phyloP scores from a whole-genome alignment of 495 filamentous ascomycete species.

The Filosporella fistucella region DNA sequence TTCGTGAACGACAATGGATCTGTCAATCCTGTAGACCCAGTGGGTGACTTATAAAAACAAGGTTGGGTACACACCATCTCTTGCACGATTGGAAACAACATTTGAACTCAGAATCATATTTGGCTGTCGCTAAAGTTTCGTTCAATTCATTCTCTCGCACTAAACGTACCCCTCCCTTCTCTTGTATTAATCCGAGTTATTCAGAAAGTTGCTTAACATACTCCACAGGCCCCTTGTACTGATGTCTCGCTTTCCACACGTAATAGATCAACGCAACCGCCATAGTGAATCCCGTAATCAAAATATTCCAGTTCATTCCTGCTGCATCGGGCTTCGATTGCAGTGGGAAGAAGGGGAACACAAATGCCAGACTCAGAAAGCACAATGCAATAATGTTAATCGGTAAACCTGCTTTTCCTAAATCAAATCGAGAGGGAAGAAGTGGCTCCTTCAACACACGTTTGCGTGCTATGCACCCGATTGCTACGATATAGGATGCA shows the following conservation, averaged over 20 bases:
- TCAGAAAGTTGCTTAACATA: conserved; percentile 1
- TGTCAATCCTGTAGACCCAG: too few relatives aligned
- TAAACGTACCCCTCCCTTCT: too few relatives aligned
- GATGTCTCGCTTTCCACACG: conserved; percentile 32
- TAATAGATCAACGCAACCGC: conserved; percentile 43
- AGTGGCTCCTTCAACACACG: conserved; percentile 33
- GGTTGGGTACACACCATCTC: too few relatives aligned
- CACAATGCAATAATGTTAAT: conserved; percentile 39
- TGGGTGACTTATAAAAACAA: too few relatives aligned
- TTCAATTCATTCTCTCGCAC: too few relatives aligned
- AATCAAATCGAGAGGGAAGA: conserved; percentile 40
- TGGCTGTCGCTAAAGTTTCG: too few relatives aligned
- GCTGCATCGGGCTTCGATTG: conserved; percentile 32
- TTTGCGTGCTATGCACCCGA: conserved; percentile 42
- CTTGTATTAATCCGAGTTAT: too few relatives aligned
- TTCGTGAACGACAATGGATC: too few relatives aligned
- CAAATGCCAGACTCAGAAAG: conserved; percentile 42
- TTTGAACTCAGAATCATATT: too few relatives aligned
- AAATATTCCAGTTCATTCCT: conserved; percentile 46
- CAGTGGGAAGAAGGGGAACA: conserved; percentile 51
- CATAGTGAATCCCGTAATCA: conserved; percentile 42
- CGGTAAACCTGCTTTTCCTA: conserved; percentile 38
- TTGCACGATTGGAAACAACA: too few relatives aligned
- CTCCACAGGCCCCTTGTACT: conserved; percentile 28
- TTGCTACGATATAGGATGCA: conserved; percentile 47